Conservation (phyloP, 805 yeast species). For the Lachancea meyersii region DNA sequence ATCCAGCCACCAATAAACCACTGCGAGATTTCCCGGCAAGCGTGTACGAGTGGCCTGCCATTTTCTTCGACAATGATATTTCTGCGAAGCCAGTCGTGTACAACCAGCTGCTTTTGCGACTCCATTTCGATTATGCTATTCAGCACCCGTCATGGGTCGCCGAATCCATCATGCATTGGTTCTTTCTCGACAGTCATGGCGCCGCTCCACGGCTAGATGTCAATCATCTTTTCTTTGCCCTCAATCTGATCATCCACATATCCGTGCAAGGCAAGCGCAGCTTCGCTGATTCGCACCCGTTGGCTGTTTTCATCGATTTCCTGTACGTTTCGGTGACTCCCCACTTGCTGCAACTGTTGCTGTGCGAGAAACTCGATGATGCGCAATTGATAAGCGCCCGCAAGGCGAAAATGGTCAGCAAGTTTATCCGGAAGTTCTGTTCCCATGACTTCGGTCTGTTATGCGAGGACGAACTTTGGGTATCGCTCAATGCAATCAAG, state of each 20-base stretch:
- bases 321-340: conserved; percentile 5
- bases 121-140: conserved; percentile 7
- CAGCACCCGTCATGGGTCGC: conserved; percentile 9
- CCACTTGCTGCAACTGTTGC: conserved; percentile 3
- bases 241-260: conserved; percentile 11
- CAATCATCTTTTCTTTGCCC: conserved; percentile 12
- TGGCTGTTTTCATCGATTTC: conserved; percentile 3
- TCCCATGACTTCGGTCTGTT: conserved; percentile 10
- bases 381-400: conserved; percentile 5
- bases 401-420: conserved; percentile 6
- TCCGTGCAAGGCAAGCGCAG: conserved; percentile 1
- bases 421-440: conserved; percentile 14
- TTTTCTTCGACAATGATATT: conserved; percentile 15
- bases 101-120: conserved; percentile 10
- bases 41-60: conserved; percentile 14
- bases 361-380: conserved; percentile 9
- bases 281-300: conserved; percentile 5
- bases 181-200: conserved; percentile 4
- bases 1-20: conserved; percentile 1
- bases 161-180: conserved; percentile 10
- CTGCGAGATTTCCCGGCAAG: conserved; percentile 17
- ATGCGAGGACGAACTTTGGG: conserved; percentile 23
- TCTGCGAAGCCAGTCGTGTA: conserved; percentile 5
- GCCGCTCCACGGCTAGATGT: conserved; percentile 2
- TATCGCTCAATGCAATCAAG: conserved; percentile 13